phyloP scores from a whole-genome alignment of 2,329 filamentous ascomycete genomes.

The Alternaria consortialis region DNA sequence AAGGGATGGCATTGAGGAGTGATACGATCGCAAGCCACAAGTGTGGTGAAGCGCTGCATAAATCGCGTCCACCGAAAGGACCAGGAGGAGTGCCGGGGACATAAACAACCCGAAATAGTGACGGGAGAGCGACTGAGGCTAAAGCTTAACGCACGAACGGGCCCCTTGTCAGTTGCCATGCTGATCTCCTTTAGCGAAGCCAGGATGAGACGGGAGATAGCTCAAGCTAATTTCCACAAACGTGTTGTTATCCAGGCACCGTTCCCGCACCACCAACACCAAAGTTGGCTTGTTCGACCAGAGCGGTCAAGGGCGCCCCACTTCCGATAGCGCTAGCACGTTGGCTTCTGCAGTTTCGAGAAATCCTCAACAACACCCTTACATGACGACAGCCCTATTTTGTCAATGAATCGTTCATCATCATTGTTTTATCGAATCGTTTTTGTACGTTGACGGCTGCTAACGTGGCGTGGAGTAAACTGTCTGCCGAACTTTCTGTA shows the following conservation, averaged over 20 bases:
- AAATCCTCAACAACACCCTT: constrained; percentile 13
- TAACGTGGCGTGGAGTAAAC: not conserved
- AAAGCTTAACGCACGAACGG: constrained; percentile 24
- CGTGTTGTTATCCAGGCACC: constrained; percentile 12
- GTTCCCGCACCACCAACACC: constrained; percentile 7
- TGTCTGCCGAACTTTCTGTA: not conserved
- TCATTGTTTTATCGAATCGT: not conserved
- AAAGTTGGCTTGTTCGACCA: not conserved
- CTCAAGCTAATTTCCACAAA: constrained; percentile 10
- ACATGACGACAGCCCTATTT: constrained; percentile 5
- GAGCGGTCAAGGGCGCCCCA: constrained; percentile 4
- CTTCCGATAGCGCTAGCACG: not conserved
- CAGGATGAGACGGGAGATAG: constrained; percentile 18
- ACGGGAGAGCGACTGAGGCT: constrained; percentile 29
- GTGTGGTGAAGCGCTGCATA: constrained; percentile 4
- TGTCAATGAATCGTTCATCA: not conserved
- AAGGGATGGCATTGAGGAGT: constrained; percentile 13
- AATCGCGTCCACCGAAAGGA: constrained; percentile 12
- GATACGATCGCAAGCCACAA: constrained; percentile 16
- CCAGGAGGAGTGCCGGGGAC: not conserved
- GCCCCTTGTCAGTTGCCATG: constrained; percentile 10
- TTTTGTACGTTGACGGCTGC: not conserved
- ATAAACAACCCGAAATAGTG: constrained; percentile 19
- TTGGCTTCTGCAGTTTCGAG: constrained; percentile 5
- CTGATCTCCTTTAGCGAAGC: constrained; percentile 13